Evolutionary conservation across 768 basidiomycete species (phyloP), one percentile per base, ranked within the genome.

Genomic region (Fistulinella prunicolor): DNA sequence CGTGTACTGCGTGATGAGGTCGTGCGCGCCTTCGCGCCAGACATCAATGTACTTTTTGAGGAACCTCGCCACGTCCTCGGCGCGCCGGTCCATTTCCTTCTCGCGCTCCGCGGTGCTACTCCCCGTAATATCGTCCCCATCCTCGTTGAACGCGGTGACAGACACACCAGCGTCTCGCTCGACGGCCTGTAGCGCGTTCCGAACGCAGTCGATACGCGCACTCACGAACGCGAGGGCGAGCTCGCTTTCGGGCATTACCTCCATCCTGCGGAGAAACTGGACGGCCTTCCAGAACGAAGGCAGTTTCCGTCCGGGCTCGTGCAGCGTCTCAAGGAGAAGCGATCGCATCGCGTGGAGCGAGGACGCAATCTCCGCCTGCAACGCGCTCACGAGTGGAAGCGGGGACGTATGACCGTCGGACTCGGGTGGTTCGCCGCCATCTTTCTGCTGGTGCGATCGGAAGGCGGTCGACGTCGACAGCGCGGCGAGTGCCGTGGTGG

Each of bases 21-120:
- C 93, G 70, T 94, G 89, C 19, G 92, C 87, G 38, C 89, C 85
- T 69, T 97, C 94, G 44, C 94, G 75, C 85, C 94, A 96, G 10
- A 83, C 68, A 60, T 95, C 94, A 54, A 95, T 82, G 66, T 92
- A 94, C 62, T 82, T 85, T 59, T 90, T 85, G 53, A 95, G 73
- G 68, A 85, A 93, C 29, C 85, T 72, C 29, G 85, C 80, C 37
- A 89, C 74, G 48, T 90, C 89, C 49, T 85, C 84, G 47, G 77
- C 78, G 50, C 85, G 81, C 43, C 78, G 69, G 42, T 85, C 82
- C 79, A 78, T 46, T 46, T 68, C 49, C 73, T 65, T 51, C 71
- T 74, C 56, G 61, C 70, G 47, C 59, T 63, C 54, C 51, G 66
- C 56, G 57, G 62, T 49, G 57, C 46, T 63, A 38, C 13, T 50